These are phyloP conservation scores for Kodamaea jinghongensis DNA, from an alignment of 805 yeast species.

Conservation along the genomic window DNA sequence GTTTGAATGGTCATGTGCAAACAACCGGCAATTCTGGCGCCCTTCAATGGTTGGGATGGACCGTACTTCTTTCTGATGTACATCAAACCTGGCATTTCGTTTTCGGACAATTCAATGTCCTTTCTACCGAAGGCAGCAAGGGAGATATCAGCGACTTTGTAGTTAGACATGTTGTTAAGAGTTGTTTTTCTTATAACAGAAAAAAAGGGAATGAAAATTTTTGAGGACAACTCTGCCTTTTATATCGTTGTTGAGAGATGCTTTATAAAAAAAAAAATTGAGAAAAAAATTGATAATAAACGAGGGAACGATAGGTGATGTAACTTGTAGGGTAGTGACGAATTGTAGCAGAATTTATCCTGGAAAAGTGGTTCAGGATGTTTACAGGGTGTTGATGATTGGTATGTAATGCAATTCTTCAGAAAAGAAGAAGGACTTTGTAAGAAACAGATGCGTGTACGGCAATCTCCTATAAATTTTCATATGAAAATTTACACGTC, in stretches of 20 bases:
- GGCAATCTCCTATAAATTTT: too few species aligned
- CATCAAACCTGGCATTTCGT: slow-evolving; percentile 99
- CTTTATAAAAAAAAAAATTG: slow-evolving; percentile 4
- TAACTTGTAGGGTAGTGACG: not conserved
- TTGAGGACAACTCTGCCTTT: not conserved
- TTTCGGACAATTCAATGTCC: slow-evolving; percentile 97
- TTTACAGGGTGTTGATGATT: too few species aligned
- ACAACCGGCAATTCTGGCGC: slow-evolving; percentile 99
- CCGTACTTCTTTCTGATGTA: slow-evolving; percentile 94
- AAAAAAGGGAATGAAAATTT: slow-evolving; percentile 7
- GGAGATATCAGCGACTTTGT: slow-evolving; percentile 96
- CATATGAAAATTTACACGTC: too few species aligned
- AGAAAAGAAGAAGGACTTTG: too few species aligned
- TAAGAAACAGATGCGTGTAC: too few species aligned
- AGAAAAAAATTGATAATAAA: slow-evolving; percentile 1
- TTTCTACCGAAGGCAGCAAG: slow-evolving; percentile 99
- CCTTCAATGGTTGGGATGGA: slow-evolving; percentile 88
- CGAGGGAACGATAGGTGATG: slow-evolving; percentile 3
- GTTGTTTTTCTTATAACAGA: not conserved
- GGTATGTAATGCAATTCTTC: too few species aligned
- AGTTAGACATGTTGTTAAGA: slow-evolving; percentile 46
- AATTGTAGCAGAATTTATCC: too few species aligned
- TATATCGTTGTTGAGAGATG: slow-evolving; percentile 2
- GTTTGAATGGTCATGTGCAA: slow-evolving; percentile 99
- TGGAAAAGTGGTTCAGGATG: too few species aligned